phyloP scores from a whole-genome alignment of 495 filamentous ascomycete genomes.

The Neurospora sp. region DNA sequence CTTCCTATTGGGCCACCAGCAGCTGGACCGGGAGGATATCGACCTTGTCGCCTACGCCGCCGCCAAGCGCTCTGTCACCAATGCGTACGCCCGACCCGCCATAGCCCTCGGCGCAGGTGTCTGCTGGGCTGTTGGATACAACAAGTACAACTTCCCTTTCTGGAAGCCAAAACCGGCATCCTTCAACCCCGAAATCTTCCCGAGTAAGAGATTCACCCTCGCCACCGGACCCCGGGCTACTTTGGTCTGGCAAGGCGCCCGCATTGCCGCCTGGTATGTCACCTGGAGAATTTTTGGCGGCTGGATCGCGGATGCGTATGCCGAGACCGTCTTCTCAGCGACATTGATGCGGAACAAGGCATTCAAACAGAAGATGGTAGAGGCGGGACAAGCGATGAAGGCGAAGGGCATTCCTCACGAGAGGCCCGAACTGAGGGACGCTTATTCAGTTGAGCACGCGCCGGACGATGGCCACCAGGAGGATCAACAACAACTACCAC shows the following conservation, averaged over 20 bases:
- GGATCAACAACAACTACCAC: slow-evolving; percentile 7
- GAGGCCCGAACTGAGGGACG: background rate
- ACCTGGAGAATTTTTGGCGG: background rate
- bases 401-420: background rate
- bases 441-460: background rate
- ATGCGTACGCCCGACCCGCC: slow-evolving; percentile 6
- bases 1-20: background rate
- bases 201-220: background rate
- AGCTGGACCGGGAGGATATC: slow-evolving; percentile 1
- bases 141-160: slow-evolving; percentile 16
- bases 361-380: background rate
- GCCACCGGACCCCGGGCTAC: slow-evolving; percentile 4
- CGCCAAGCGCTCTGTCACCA: background rate
- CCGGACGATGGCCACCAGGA: background rate
- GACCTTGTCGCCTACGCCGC: slow-evolving; percentile 7
- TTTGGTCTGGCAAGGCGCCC: slow-evolving; percentile 6
- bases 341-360: slow-evolving; percentile 12
- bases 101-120: background rate
- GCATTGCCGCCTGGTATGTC: slow-evolving; percentile 6
- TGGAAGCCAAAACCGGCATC: slow-evolving; percentile 9
- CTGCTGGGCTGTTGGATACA: slow-evolving; percentile 7
- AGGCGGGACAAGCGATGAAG: background rate
- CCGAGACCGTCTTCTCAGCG: background rate
- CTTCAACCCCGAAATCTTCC: slow-evolving; percentile 10
- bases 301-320: background rate